Evolutionary conservation across 2,329 filamentous ascomycete genomes (phyloP).

Genomic region (Gnomoniopsis sp.): DNA sequence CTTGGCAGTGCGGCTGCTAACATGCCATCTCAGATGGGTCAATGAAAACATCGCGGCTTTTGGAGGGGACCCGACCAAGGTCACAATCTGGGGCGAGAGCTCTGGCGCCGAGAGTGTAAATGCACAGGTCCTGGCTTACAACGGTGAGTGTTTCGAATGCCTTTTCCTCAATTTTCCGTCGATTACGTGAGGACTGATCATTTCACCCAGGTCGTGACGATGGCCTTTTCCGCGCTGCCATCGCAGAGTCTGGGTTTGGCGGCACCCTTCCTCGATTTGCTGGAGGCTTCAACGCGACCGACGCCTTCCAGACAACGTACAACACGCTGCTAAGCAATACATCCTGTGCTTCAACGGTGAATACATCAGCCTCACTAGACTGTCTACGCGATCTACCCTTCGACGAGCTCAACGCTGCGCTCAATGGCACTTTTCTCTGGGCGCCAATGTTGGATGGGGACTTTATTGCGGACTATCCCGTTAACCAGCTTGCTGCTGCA

Average conservation of each 20-base stretch:
- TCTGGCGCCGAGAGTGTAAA: slow-evolving; percentile 46
- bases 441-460: slow-evolving; percentile 20
- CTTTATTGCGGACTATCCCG: slow-evolving; percentile 16
- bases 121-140: slow-evolving; percentile 44
- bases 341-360: slow-evolving; percentile 25
- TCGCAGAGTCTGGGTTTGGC: slow-evolving; percentile 46
- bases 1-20: no score
- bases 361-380: slow-evolving; percentile 22
- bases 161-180: not conserved
- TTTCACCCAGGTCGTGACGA: slow-evolving; percentile 37
- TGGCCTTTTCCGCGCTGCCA: slow-evolving; percentile 46
- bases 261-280: slow-evolving; percentile 26
- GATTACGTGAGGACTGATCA: not conserved
- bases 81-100: slow-evolving; percentile 50
- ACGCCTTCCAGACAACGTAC: slow-evolving; percentile 25
- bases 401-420: slow-evolving; percentile 11
- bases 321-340: slow-evolving; percentile 27
- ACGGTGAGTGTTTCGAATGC: slow-evolving; percentile 28
- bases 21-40: slow-evolving; percentile 28
- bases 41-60: slow-evolving; percentile 44
- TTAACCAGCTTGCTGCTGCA: slow-evolving; percentile 6
- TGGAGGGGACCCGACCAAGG: slow-evolving; percentile 40
- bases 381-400: slow-evolving; percentile 19
- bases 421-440: slow-evolving; percentile 14
- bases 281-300: slow-evolving; percentile 31